A percentile compares a stretch with the other conserved stretches of the same genome.
phyloP scores from a whole-genome alignment of 768 basidiomycete genomes.

The Tricholoma terreum region DNA sequence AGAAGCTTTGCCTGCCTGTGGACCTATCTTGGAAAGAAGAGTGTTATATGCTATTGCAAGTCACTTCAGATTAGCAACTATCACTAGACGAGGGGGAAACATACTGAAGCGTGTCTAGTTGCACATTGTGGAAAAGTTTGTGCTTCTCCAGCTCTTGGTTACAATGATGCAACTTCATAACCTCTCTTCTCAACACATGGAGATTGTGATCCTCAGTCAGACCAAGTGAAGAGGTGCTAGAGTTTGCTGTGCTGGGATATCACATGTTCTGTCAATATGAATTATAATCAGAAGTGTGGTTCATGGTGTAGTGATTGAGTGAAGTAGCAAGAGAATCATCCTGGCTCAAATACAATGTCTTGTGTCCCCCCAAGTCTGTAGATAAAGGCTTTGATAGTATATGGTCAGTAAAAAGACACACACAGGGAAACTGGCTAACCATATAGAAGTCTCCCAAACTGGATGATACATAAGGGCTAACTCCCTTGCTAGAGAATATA shows the following conservation, averaged over 20 bases:
- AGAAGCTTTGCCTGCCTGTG: neutral
- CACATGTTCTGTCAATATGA: neutral
- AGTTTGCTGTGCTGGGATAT: neutral
- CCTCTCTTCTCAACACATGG: neutral
- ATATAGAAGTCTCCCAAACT: neutral
- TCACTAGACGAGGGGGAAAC: no score
- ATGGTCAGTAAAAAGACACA: neutral
- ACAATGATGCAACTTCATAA: neutral
- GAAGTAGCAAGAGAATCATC: neutral
- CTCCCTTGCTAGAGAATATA: neutral
- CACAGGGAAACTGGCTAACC: neutral
- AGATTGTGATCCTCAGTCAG: neutral
- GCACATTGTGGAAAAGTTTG: neutral
- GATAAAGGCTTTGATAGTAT: neutral
- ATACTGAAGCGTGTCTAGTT: neutral
- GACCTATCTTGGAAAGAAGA: neutral
- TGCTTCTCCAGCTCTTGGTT: neutral
- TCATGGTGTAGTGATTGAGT: neutral
- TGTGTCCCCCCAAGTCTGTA: neutral
- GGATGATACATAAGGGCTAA: neutral
- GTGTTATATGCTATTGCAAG: neutral
- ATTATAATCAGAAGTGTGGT: neutral
- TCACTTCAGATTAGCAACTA: neutral
- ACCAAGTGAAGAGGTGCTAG: neutral
- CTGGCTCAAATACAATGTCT: neutral